Percentiles rank a stretch among this genome's conserved stretches.
Evolutionary conservation across 2,329 filamentous ascomycete species (phyloP).

Genomic region (Fusarium brevicatenulatum): DNA sequence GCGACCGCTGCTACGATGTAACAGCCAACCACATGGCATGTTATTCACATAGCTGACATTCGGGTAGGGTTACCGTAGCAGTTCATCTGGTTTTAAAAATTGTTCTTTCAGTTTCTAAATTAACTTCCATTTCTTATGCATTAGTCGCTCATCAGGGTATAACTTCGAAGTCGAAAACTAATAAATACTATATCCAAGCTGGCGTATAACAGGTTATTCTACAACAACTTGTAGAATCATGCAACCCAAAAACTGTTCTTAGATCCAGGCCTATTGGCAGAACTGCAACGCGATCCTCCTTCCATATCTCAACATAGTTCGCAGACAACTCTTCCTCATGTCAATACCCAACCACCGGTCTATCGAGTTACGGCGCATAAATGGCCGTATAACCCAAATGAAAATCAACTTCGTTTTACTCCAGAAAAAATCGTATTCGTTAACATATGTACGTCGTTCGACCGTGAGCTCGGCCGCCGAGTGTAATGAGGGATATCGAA

Average conservation of each 20-base stretch:
- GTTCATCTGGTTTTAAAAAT: background rate
- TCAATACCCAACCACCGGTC: constrained; percentile 38
- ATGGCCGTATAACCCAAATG: constrained; percentile 15
- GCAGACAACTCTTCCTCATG: constrained; percentile 36
- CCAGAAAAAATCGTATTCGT: constrained; percentile 42
- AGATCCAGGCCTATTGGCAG: constrained; percentile 32
- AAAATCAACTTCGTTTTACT: constrained; percentile 31
- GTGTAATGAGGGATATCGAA: constrained; percentile 45
- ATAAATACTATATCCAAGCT: constrained; percentile 46
- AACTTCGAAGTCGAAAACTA: constrained; percentile 51
- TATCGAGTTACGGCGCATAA: constrained; percentile 18
- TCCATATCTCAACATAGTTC: constrained; percentile 29
- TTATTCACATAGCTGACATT: background rate
- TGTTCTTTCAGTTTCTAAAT: constrained; percentile 31
- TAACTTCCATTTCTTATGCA: constrained; percentile 44
- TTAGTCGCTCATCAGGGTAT: constrained; percentile 52
- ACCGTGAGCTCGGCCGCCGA: constrained; percentile 41
- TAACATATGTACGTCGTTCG: constrained; percentile 45
- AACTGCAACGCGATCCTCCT: constrained; percentile 16
- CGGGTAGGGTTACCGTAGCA: background rate
- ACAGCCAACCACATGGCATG: background rate
- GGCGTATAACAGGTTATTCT: constrained; percentile 19
- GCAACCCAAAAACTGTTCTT: constrained; percentile 35
- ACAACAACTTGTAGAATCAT: constrained; percentile 34
- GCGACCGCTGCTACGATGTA: background rate